Evolutionary conservation across 176 grass and related monocot genomes (phyloP).

Genomic region (Musa itinerans): DNA sequence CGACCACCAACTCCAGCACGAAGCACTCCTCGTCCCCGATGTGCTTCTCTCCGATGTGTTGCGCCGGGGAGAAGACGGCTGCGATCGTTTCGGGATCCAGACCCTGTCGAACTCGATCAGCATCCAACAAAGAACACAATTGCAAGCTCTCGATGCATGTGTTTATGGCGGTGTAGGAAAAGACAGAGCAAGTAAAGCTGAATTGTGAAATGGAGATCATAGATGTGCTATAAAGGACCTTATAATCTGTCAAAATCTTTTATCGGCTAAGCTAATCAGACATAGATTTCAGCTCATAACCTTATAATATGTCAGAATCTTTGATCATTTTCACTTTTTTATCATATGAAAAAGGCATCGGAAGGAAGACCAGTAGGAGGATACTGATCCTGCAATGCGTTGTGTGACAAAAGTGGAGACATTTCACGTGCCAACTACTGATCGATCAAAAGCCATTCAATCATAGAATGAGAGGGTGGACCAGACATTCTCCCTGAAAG

Average conservation of each 20-base stretch:
- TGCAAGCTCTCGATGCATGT: too few species aligned
- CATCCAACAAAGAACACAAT: too few species aligned
- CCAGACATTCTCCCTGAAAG: conserved; percentile 8
- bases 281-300: not conserved
- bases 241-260: not conserved
- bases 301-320: too few species aligned
- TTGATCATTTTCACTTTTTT: too few species aligned
- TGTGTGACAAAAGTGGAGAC: not conserved
- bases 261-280: not conserved
- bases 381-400: not conserved
- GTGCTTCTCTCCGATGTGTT: conserved; percentile 86
- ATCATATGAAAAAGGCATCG: too few species aligned
- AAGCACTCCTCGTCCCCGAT: conserved; percentile 90
- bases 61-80: conserved; percentile 64
- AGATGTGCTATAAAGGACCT: not conserved
- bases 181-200: not conserved
- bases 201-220: too few species aligned
- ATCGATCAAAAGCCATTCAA: not conserved
- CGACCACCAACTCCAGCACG: conserved; percentile 69
- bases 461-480: conserved; percentile 3
- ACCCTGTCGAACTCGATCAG: conserved; percentile 28
- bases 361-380: too few species aligned
- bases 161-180: too few species aligned
- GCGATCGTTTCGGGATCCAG: conserved; percentile 77
- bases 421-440: not conserved